A percentile compares a stretch with the other conserved stretches of the same genome.
Conservation (phyloP, 2,329 filamentous ascomycete species). For the Didymella sp. region DNA sequence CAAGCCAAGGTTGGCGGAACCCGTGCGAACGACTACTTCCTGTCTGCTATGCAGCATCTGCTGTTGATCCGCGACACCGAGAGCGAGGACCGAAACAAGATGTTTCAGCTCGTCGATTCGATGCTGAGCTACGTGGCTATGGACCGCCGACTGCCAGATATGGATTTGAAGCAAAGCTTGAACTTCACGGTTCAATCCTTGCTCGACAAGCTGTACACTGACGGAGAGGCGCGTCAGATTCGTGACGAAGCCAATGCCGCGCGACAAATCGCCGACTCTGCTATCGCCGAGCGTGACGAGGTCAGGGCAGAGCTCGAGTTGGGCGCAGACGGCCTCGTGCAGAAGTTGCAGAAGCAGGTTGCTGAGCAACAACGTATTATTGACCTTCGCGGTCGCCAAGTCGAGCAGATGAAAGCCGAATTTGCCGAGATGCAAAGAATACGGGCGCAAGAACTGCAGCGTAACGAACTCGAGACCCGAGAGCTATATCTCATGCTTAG, state of each 20-base stretch:
- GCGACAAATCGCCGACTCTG: constrained; percentile 91
- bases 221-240: constrained; percentile 90
- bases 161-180: constrained; percentile 96
- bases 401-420: constrained; percentile 87
- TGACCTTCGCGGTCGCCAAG: constrained; percentile 84
- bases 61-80: constrained; percentile 91
- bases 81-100: constrained; percentile 86
- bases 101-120: constrained; percentile 98
- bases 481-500: constrained; percentile 98
- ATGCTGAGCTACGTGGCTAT: constrained; percentile 99
- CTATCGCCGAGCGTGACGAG: constrained; percentile 95
- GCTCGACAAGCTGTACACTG: constrained; percentile 93
- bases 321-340: constrained; percentile 90
- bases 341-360: constrained; percentile 91
- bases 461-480: constrained; percentile 93
- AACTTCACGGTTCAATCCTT: constrained; percentile 97
- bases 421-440: constrained; percentile 85
- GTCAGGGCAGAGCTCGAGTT: constrained; percentile 87
- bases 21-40: constrained; percentile 91
- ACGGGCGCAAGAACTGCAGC: constrained; percentile 86
- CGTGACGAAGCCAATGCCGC: constrained; percentile 91
- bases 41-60: constrained; percentile 93
- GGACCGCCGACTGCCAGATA: constrained; percentile 92
- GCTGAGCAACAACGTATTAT: constrained; percentile 92
- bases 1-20: constrained; percentile 82